Percentiles rank a stretch among this genome's conserved stretches.
Conservation (phyloP, 2,329 filamentous ascomycete genomes). For the Cryphonectria carpinicola region DNA sequence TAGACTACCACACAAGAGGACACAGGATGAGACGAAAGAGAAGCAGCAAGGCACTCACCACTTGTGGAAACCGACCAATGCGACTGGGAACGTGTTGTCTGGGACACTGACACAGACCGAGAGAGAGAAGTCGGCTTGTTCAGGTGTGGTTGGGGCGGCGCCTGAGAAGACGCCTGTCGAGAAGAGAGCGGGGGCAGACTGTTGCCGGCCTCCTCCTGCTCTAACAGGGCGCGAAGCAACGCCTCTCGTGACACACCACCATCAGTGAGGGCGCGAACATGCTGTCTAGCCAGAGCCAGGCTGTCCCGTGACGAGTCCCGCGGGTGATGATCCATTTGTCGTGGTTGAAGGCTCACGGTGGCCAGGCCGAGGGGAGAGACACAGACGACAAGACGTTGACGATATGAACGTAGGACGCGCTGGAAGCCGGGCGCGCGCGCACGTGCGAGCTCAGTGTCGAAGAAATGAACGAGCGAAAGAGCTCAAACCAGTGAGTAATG, state of each 20-base stretch:
- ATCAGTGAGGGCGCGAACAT: slow-evolving; percentile 39
- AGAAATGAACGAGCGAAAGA: slow-evolving; percentile 12
- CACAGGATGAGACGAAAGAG: background rate
- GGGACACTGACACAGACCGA: slow-evolving; percentile 24
- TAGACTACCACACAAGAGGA: background rate
- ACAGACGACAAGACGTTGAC: slow-evolving; percentile 5
- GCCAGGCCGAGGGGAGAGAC: slow-evolving; percentile 7
- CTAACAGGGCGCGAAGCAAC: slow-evolving; percentile 39
- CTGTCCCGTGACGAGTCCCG: slow-evolving; percentile 35
- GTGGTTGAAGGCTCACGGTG: slow-evolving; percentile 2
- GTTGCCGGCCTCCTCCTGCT: slow-evolving; percentile 34
- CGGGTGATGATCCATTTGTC: slow-evolving; percentile 35
- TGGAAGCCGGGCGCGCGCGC: slow-evolving; percentile 9
- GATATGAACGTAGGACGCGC: background rate
- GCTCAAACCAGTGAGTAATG: slow-evolving; percentile 28
- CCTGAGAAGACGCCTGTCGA: slow-evolving; percentile 12
- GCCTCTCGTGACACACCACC: slow-evolving; percentile 39
- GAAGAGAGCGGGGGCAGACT: slow-evolving; percentile 22
- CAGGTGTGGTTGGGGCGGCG: slow-evolving; percentile 17
- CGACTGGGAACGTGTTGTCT: slow-evolving; percentile 19
- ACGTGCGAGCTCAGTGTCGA: slow-evolving; percentile 15
- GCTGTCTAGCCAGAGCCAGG: slow-evolving; percentile 38
- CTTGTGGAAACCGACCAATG: slow-evolving; percentile 23
- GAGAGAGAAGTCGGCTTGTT: slow-evolving; percentile 18
- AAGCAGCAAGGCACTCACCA: slow-evolving; percentile 16